Conservation (phyloP, 331 rosid genomes). For the Rhamnella rubrinervis region DNA sequence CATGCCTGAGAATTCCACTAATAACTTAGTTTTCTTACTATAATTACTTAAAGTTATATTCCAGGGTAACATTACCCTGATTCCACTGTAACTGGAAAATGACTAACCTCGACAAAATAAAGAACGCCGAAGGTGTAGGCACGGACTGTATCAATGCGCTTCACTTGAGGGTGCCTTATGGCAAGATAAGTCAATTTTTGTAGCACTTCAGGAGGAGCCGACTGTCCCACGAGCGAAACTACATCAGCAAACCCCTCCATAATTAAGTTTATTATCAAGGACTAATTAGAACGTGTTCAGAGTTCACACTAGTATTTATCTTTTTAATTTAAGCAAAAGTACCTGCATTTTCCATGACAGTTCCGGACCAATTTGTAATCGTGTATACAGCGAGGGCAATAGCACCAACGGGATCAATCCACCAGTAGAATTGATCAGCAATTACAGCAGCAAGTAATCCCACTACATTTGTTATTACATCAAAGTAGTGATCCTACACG, state of each 20-base stretch:
- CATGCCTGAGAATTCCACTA: too few species aligned
- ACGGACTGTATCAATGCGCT: conserved; percentile 90
- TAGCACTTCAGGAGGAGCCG: conserved; percentile 91
- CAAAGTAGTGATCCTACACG: conserved; percentile 86
- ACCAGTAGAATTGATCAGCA: conserved; percentile 80
- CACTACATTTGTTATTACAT: conserved; percentile 83
- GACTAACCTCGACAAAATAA: conserved; percentile 91
- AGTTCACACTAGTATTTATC: not conserved
- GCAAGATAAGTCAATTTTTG: conserved; percentile 84
- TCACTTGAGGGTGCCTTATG: conserved; percentile 69
- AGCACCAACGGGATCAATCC: conserved; percentile 94
- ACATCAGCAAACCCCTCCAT: conserved; percentile 17
- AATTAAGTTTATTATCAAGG: not conserved
- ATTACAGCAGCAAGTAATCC: conserved; percentile 90
- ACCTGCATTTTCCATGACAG: conserved; percentile 89
- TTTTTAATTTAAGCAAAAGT: not conserved
- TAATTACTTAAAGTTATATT: too few species aligned
- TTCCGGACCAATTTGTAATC: conserved; percentile 76
- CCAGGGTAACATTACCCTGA: too few species aligned
- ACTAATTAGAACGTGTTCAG: not conserved
- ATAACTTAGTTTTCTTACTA: too few species aligned
- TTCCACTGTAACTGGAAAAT: too few species aligned
- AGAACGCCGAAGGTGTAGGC: conserved; percentile 96
- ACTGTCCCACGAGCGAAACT: conserved; percentile 92
- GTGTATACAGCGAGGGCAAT: conserved; percentile 83